Evolutionary conservation across 768 basidiomycete genomes (phyloP).

Genomic region (Collybia nuda): DNA sequence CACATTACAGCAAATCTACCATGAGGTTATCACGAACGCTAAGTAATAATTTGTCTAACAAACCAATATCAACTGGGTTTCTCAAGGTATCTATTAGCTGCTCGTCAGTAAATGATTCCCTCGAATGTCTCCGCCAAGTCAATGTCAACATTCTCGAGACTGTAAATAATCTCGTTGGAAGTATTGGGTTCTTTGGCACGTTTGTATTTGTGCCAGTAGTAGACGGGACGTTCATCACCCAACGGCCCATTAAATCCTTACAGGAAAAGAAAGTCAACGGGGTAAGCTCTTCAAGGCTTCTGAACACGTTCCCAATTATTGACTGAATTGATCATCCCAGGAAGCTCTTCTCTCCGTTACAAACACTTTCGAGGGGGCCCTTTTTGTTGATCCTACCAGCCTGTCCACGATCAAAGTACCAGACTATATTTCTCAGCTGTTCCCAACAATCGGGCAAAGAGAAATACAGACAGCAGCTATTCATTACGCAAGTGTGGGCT

Average conservation of each 20-base stretch:
- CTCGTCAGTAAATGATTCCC: conserved; percentile 24
- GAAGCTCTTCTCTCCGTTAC: conserved; percentile 32
- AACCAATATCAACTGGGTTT: too few species aligned
- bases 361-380: conserved; percentile 36
- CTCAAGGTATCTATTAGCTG: conserved; percentile 28
- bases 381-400: conserved; percentile 33
- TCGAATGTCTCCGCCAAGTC: conserved; percentile 38
- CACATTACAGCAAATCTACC: conserved; percentile 27
- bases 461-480: conserved; percentile 22
- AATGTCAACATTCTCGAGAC: conserved; percentile 29
- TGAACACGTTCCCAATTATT: too few species aligned
- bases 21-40: conserved; percentile 29
- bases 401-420: conserved; percentile 22
- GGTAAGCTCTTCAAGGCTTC: conserved; percentile 24
- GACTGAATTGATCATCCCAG: conserved; percentile 11
- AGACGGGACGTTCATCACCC: conserved; percentile 42
- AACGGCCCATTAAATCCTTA: conserved; percentile 39
- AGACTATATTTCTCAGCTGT: conserved; percentile 35
- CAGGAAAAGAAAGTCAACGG: conserved; percentile 38
- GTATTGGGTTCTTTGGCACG: conserved; percentile 34
- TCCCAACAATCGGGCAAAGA: conserved; percentile 29
- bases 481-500: conserved; percentile 30
- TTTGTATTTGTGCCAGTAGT: conserved; percentile 44
- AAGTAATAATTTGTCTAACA: too few species aligned
- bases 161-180: conserved; percentile 29